Percentiles rank a stretch among this genome's conserved stretches.
Evolutionary conservation across 139 green algal genomes (phyloP).

Genomic region (Pleodorina starrii): DNA sequence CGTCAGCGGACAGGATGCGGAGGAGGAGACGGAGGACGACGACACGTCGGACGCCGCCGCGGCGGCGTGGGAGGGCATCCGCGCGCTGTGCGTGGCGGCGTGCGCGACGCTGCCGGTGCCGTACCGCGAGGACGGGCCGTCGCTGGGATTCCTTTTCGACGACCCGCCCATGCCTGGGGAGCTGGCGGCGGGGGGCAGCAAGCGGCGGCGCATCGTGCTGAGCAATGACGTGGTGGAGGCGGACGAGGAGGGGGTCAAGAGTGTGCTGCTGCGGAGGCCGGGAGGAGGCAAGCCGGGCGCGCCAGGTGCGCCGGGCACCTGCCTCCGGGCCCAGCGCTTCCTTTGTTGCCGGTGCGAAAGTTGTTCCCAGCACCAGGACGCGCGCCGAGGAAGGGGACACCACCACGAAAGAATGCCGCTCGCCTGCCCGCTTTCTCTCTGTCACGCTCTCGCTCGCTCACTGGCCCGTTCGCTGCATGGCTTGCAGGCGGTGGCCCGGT

Average conservation of each 20-base stretch:
- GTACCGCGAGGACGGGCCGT: conserved; percentile 79
- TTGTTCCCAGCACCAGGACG: neutral
- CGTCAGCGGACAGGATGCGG: neutral
- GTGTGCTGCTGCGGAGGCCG: conserved; percentile 41
- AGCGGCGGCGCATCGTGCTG: conserved; percentile 43
- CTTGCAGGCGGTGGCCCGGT: neutral
- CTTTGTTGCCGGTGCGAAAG: neutral
- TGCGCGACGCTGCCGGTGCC: conserved; percentile 65
- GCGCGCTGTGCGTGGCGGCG: conserved; percentile 69
- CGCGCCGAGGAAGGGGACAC: no score
- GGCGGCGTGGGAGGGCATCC: conserved; percentile 15
- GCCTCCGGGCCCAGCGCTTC: neutral
- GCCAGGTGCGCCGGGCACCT: neutral
- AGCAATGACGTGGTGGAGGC: conserved; percentile 13
- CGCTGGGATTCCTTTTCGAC: conserved; percentile 78
- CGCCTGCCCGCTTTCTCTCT: no score
- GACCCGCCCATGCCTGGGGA: conserved; percentile 22
- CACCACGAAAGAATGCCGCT: no score
- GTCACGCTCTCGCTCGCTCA: no score
- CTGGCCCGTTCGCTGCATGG: no score
- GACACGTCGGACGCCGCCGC: neutral
- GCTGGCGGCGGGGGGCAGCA: conserved; percentile 3
- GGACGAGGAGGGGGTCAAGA: conserved; percentile 39
- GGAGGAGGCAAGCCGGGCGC: neutral
- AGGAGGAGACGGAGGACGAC: neutral